phyloP scores from a whole-genome alignment of 345 rosid genomes.

The Brassica incana region DNA sequence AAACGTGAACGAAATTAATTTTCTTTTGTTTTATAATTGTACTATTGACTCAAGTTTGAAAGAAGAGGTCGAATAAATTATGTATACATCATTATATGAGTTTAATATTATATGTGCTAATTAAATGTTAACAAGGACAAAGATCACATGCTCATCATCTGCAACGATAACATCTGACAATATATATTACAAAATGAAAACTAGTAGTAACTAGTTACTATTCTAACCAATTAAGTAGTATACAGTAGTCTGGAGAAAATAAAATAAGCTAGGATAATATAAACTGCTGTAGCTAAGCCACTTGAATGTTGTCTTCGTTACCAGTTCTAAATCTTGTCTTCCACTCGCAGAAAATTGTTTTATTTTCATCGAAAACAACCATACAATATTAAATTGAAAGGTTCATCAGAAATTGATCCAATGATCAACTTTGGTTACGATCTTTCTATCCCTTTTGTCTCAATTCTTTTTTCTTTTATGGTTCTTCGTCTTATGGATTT shows the following conservation, averaged over 20 bases:
- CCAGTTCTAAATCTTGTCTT: background rate
- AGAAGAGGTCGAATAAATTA: background rate
- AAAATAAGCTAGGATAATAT: background rate
- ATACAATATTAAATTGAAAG: background rate
- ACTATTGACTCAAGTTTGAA: conserved; percentile 18
- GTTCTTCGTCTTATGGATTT: too few species aligned
- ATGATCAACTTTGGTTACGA: background rate
- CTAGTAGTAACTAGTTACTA: background rate
- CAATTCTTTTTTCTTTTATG: background rate
- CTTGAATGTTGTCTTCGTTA: conserved; percentile 19
- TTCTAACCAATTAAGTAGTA: conserved; percentile 1
- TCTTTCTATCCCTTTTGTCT: background rate
- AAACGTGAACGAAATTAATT: background rate
- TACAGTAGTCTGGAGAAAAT: background rate
- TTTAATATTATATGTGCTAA: background rate
- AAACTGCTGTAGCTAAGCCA: conserved; percentile 6
- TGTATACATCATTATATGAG: background rate
- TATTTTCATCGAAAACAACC: background rate
- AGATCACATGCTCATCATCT: conserved; percentile 29
- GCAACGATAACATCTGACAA: conserved; percentile 18
- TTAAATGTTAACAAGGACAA: conserved; percentile 14
- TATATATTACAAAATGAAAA: background rate
- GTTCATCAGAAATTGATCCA: background rate
- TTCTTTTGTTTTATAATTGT: background rate
- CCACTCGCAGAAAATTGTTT: background rate